Conservation (phyloP, 1,139 yeast genomes). For the Torulaspora globosa region DNA sequence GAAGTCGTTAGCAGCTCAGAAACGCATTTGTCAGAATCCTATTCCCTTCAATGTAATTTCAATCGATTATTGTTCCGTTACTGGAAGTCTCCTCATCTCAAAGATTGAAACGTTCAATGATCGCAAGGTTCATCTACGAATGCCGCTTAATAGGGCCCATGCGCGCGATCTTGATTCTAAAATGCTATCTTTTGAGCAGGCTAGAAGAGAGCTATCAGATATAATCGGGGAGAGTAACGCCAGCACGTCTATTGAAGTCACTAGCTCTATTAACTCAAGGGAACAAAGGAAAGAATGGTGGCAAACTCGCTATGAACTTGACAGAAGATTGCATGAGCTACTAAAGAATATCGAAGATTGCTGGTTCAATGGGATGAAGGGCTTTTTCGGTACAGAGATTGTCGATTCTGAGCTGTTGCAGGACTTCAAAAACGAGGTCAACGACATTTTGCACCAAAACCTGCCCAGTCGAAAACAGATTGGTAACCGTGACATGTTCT, state of each 20-base stretch:
- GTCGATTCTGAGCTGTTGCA: slow-evolving; percentile 35
- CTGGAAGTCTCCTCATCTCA: slow-evolving; percentile 56
- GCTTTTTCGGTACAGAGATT: slow-evolving; percentile 47
- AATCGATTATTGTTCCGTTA: slow-evolving; percentile 55
- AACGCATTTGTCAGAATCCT: slow-evolving; percentile 12
- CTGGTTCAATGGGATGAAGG: slow-evolving; percentile 82
- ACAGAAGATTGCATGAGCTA: slow-evolving; percentile 51
- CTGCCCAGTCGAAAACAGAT: slow-evolving; percentile 40
- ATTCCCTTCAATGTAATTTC: slow-evolving; percentile 54
- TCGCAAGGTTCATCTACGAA: slow-evolving; percentile 48
- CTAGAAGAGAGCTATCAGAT: slow-evolving; percentile 43
- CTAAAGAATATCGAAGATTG: slow-evolving; percentile 54
- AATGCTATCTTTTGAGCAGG: slow-evolving; percentile 46
- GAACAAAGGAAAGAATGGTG: slow-evolving; percentile 77
- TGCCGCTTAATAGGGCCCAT: slow-evolving; percentile 56
- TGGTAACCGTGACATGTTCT: slow-evolving; percentile 24
- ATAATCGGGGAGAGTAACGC: slow-evolving; percentile 59
- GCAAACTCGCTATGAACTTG: slow-evolving; percentile 61
- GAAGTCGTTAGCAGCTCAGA: slow-evolving; percentile 39
- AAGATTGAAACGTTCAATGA: slow-evolving; percentile 38
- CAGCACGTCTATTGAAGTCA: slow-evolving; percentile 53
- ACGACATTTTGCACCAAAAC: slow-evolving; percentile 36
- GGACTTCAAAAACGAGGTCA: slow-evolving; percentile 42
- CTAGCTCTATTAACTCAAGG: slow-evolving; percentile 45
- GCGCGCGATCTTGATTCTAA: slow-evolving; percentile 46